Percentiles rank a stretch among this genome's conserved stretches.
phyloP scores from a whole-genome alignment of 2,329 filamentous ascomycete species.

The Ophiocordyceps robertsii region DNA sequence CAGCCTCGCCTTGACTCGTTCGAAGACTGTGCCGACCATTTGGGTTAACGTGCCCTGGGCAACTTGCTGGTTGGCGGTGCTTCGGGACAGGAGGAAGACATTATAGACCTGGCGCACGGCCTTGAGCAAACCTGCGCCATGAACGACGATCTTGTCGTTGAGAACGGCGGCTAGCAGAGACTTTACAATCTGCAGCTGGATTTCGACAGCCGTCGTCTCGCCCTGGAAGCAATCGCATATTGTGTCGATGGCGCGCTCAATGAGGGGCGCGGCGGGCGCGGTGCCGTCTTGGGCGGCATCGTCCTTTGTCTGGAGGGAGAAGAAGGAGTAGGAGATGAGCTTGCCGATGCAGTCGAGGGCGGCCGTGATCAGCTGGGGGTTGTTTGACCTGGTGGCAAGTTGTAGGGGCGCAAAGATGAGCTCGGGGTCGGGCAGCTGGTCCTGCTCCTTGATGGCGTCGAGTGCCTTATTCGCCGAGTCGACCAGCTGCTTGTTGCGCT shows the following conservation, averaged over 20 bases:
- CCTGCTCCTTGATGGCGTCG: constrained; percentile 73
- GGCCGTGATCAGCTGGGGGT: constrained; percentile 72
- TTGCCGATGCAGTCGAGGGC: constrained; percentile 97
- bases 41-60: constrained; percentile 94
- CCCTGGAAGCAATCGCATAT: constrained; percentile 99
- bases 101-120: constrained; percentile 98
- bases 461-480: constrained; percentile 74
- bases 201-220: constrained; percentile 80
- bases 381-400: constrained; percentile 76
- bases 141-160: constrained; percentile 97
- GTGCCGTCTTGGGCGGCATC: constrained; percentile 27
- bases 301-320: constrained; percentile 54
- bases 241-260: constrained; percentile 94
- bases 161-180: constrained; percentile 88
- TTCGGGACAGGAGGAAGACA: constrained; percentile 92
- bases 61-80: constrained; percentile 87
- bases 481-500: constrained; percentile 70
- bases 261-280: constrained; percentile 51
- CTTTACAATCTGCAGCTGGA: constrained; percentile 97
- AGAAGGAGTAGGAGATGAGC: constrained; percentile 97
- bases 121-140: constrained; percentile 89
- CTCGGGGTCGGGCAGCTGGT: constrained; percentile 77
- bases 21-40: constrained; percentile 98
- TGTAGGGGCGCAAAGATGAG: constrained; percentile 84
- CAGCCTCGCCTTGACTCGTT: constrained; percentile 76